Conservation (phyloP, 1,284 basidiomycete genomes). For the Irpex sp. region DNA sequence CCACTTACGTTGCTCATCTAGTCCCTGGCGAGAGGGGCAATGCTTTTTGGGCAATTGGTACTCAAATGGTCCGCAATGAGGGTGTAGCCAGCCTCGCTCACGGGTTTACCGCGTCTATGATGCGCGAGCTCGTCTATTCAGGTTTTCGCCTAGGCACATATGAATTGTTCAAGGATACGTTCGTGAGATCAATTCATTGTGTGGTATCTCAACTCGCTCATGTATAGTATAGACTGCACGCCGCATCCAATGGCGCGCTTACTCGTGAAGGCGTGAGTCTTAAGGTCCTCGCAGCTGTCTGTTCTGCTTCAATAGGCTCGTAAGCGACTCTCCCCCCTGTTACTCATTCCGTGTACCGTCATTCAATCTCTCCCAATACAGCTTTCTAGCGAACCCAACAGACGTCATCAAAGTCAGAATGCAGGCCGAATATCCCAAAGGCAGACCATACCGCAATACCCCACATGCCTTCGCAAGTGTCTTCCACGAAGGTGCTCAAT, state of each 20-base stretch:
- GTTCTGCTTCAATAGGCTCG: conserved; percentile 33
- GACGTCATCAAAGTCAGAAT: conserved; percentile 38
- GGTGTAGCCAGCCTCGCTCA: conserved; percentile 30
- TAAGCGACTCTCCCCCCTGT: conserved; percentile 12
- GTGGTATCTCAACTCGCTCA: not conserved
- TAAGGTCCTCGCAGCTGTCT: conserved; percentile 31
- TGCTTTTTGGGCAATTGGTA: conserved; percentile 31
- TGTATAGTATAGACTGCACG: conserved; percentile 17
- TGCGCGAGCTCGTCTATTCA: conserved; percentile 35
- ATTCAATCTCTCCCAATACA: conserved; percentile 7
- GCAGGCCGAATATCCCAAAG: conserved; percentile 33
- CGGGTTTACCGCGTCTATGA: conserved; percentile 33
- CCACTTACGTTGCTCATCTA: conserved; percentile 4
- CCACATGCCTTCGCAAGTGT: conserved; percentile 30
- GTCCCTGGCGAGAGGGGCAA: conserved; percentile 27
- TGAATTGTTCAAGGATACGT: conserved; percentile 37
- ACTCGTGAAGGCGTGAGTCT: conserved; percentile 29
- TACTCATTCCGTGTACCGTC: not conserved
- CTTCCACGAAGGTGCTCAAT: conserved; percentile 28
- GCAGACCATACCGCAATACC: conserved; percentile 30
- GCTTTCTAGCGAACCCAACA: conserved; percentile 34
- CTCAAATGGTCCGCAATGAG: conserved; percentile 31
- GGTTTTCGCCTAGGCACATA: conserved; percentile 35
- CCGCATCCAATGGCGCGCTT: conserved; percentile 23
- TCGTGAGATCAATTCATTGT: conserved; percentile 3